Base-by-base conservation (phyloP, 306 rosid species). In the Hippophae rhamnoides region DNA sequence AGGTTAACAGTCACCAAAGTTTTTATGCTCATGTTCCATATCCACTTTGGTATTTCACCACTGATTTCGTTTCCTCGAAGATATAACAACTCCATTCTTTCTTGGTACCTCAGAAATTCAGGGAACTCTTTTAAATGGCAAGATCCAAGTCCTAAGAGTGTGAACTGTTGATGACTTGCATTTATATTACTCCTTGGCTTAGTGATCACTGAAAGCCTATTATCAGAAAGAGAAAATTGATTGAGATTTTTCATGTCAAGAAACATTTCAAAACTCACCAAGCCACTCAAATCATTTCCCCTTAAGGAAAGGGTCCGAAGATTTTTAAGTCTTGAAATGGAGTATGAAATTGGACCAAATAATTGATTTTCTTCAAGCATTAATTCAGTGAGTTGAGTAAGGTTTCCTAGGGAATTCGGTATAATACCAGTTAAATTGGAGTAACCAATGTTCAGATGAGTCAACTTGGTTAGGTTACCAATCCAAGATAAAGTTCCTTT, bases 1-100 rank as follows among this genome's bases (percentile, higher is more conserved):
- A 72, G 23, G 6, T 47, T 14, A 14, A 72, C 23, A 47, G 1
- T 6, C 54, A 5, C 0, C 63, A 65, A 52, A 8, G 49, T 65
- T 41, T 72, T 60, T 47, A 13, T 9, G n/a, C 60, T 43, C 42
- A 54, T 9, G 45, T 40, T 66, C 72, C 62, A 67, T 18, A 67
- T 5, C 74, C 67, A 44, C 45, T 44, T 74, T 7, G 79, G 83
- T 18, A 79, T 7, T 43, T 47, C 71, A 9, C 90, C 81, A 0
- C 25, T 62, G 5, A 81, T 13, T 50, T 48, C 41, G 70, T 69
- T 74, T 10, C 13, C 52, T 10, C 6, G 13, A 48, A 48, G 52
- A 48, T 3, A 5, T 13, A 48, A 48, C 23, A 7, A 10, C 7
- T 48, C 14, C 13, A 48, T 6, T 10, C 23, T 48, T 48, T 48